These are phyloP conservation scores for Castanea sativa DNA, from an alignment of 306 rosid species.

Conservation along the genomic window DNA sequence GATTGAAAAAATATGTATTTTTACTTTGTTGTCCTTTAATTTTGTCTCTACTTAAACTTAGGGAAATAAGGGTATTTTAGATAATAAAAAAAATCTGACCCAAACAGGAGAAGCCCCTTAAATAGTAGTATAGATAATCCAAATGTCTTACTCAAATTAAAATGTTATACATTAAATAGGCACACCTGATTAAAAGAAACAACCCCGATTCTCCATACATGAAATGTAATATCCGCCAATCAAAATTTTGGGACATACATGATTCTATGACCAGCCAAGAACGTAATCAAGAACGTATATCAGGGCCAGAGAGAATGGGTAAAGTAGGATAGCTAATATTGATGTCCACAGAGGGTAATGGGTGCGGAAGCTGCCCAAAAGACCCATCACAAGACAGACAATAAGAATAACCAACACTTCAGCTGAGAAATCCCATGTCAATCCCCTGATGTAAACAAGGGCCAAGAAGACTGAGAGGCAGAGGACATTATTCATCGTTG, in stretches of 20 bases:
- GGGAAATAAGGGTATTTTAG: no score
- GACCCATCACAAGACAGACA: constrained; percentile 74
- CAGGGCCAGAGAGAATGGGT: constrained; percentile 78
- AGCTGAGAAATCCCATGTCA: constrained; percentile 90
- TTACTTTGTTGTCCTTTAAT: no score
- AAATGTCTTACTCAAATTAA: no score
- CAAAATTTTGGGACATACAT: background rate
- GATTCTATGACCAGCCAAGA: constrained; percentile 76
- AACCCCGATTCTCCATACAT: no score
- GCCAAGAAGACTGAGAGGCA: constrained; percentile 92
- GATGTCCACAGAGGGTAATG: constrained; percentile 89
- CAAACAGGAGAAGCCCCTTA: no score
- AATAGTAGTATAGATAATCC: no score
- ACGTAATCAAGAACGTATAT: constrained; percentile 86
- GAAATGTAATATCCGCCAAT: background rate
- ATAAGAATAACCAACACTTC: constrained; percentile 83
- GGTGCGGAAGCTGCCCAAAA: constrained; percentile 76
- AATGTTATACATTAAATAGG: no score
- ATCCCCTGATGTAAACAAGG: constrained; percentile 67
- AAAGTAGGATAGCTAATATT: constrained; percentile 70
- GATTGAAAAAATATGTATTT: no score
- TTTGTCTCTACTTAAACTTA: no score
- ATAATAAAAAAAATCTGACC: no score
- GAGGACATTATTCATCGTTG: constrained; percentile 88
- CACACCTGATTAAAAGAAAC: no score